phyloP scores from a whole-genome alignment of 495 filamentous ascomycete species.

The Penicillium cataractarum region DNA sequence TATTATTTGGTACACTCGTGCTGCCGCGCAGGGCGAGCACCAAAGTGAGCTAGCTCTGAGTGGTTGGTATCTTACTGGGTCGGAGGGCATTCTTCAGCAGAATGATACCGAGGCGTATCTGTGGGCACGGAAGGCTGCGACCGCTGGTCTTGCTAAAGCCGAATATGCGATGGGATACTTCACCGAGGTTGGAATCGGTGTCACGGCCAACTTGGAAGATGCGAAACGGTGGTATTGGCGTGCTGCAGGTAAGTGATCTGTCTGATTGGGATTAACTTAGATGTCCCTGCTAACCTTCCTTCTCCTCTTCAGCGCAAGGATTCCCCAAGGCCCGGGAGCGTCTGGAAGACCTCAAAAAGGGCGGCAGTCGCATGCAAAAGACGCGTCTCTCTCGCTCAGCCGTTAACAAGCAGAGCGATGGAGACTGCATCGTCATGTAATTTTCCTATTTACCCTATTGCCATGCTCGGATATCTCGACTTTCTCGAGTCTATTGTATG shows the following conservation, averaged over 20 bases:
- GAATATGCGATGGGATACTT: constrained; percentile 99
- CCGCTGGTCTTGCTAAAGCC: constrained; percentile 82
- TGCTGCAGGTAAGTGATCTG: constrained; percentile 81
- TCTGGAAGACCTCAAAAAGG: constrained; percentile 86
- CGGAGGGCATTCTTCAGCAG: constrained; percentile 83
- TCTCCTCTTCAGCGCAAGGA: constrained; percentile 71
- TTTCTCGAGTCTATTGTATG: neutral
- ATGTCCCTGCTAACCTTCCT: constrained; percentile 6
- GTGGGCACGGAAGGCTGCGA: constrained; percentile 92
- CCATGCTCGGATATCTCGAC: neutral
- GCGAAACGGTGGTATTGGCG: constrained; percentile 98
- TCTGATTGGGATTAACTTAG: neutral
- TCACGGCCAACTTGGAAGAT: constrained; percentile 82
- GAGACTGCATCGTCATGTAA: constrained; percentile 83
- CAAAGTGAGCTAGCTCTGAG: constrained; percentile 89
- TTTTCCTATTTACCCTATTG: constrained; percentile 6
- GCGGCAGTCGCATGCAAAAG: constrained; percentile 69
- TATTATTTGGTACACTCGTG: constrained; percentile 91
- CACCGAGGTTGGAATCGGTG: constrained; percentile 93
- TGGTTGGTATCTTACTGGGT: constrained; percentile 95
- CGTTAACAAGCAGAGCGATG: constrained; percentile 79
- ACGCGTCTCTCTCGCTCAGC: constrained; percentile 83
- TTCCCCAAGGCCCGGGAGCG: constrained; percentile 91
- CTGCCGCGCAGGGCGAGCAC: constrained; percentile 92
- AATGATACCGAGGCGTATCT: constrained; percentile 96